phyloP scores from a whole-genome alignment of 371 early-diverging fungal species.

The Rhizopus delemar region DNA sequence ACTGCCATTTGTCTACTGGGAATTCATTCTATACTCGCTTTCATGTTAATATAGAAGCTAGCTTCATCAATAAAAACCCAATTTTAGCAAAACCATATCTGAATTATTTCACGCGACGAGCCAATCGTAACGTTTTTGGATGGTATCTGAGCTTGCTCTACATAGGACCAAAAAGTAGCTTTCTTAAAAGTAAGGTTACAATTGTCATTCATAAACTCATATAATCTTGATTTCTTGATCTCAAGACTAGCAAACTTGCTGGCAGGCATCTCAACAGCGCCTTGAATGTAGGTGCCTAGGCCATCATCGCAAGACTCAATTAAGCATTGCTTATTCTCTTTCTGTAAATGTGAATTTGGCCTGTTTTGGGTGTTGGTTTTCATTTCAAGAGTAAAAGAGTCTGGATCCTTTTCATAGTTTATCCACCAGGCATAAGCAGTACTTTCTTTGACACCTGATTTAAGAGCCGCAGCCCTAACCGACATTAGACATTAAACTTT shows the following conservation, averaged over 20 bases:
- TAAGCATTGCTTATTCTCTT: not conserved
- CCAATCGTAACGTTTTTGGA: not conserved
- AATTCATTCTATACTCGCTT: not conserved
- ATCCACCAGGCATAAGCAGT: slow-evolving; percentile 1
- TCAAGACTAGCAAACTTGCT: slow-evolving; percentile 1
- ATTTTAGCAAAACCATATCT: not conserved
- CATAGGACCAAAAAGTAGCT: too few relatives aligned
- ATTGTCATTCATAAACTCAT: not conserved
- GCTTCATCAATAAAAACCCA: slow-evolving; percentile 11
- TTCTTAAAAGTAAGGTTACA: too few relatives aligned
- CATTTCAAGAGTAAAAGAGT: not conserved
- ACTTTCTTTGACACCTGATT: slow-evolving; percentile 1
- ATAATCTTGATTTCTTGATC: slow-evolving; percentile 3
- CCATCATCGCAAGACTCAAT: not conserved
- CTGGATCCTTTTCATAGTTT: not conserved
- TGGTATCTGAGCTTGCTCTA: too few relatives aligned
- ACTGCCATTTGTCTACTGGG: not conserved
- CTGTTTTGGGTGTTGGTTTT: not conserved
- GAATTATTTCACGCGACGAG: not conserved
- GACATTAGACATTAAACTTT: slow-evolving; percentile 2
- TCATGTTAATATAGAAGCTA: slow-evolving; percentile 3
- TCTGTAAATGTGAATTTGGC: not conserved
- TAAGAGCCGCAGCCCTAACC: not conserved
- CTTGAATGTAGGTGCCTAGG: not conserved
- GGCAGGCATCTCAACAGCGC: not conserved